Conservation (phyloP, 2,329 filamentous ascomycete species). For the Nakataea oryzae region DNA sequence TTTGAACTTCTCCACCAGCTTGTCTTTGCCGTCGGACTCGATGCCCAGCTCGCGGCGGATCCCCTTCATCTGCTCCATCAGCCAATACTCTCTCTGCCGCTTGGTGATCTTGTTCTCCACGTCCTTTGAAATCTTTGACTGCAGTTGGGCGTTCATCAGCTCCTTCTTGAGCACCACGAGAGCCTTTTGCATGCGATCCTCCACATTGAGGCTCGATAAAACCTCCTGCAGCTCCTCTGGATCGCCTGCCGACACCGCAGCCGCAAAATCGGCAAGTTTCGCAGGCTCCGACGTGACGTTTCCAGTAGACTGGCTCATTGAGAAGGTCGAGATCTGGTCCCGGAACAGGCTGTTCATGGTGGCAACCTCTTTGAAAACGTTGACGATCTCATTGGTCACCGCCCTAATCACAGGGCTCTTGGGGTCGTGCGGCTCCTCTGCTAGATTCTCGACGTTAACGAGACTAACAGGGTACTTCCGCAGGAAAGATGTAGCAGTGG, state of each 20-base stretch:
- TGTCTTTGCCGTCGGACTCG: constrained; percentile 96
- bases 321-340: constrained; percentile 95
- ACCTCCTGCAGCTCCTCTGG: constrained; percentile 88
- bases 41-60: constrained; percentile 92
- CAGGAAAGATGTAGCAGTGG: constrained; percentile 69
- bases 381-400: constrained; percentile 94
- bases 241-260: constrained; percentile 90
- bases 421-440: constrained; percentile 80
- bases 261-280: constrained; percentile 93
- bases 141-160: constrained; percentile 93
- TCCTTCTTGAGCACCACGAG: constrained; percentile 93
- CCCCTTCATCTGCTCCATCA: constrained; percentile 99
- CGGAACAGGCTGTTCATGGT: constrained; percentile 89
- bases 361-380: constrained; percentile 96
- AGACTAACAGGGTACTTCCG: constrained; percentile 87
- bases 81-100: constrained; percentile 92
- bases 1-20: constrained; percentile 93
- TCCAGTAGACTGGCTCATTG: constrained; percentile 86
- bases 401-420: constrained; percentile 84
- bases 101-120: constrained; percentile 97
- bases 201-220: constrained; percentile 77
- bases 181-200: constrained; percentile 85
- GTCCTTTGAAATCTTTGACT: constrained; percentile 95
- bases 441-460: constrained; percentile 88
- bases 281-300: constrained; percentile 93